Evolutionary conservation across 2,329 filamentous ascomycete species (phyloP).

Genomic region (Hypoxylon sp.): DNA sequence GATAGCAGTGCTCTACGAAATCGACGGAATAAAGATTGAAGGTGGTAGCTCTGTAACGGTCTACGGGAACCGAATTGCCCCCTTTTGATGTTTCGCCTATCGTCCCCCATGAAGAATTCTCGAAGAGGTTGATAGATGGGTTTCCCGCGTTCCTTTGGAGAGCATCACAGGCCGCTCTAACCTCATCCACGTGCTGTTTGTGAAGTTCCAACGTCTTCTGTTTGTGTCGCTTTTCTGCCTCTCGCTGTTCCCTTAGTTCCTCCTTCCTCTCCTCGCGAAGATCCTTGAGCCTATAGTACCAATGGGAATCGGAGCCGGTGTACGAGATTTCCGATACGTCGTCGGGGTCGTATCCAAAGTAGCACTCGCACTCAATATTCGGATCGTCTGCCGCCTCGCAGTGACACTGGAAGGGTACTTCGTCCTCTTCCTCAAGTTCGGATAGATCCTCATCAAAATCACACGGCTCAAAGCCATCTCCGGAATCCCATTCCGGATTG

Average conservation of each 20-base stretch:
- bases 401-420: not conserved
- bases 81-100: too few relatives aligned
- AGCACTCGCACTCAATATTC: not conserved
- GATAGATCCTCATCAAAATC: conserved; percentile 3
- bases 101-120: not conserved
- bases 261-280: conserved; percentile 8
- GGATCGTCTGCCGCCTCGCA: not conserved
- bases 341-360: conserved; percentile 1
- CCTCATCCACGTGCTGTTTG: not conserved
- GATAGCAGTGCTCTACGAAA: conserved; percentile 4
- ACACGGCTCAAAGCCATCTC: not conserved
- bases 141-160: not conserved
- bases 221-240: not conserved
- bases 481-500: not conserved
- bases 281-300: conserved; percentile 4
- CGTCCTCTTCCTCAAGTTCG: not conserved
- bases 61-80: not conserved
- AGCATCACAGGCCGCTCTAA: not conserved
- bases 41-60: not conserved
- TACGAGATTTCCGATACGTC: conserved; percentile 12
- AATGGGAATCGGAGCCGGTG: not conserved
- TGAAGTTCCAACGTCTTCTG: not conserved
- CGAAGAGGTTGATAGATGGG: not conserved
- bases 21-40: conserved; percentile 7
- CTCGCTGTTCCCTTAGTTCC: not conserved